Evolutionary conservation across 345 rosid genomes (phyloP), one percentile per base, ranked within the genome.

Genomic region (Viola odorata): DNA sequence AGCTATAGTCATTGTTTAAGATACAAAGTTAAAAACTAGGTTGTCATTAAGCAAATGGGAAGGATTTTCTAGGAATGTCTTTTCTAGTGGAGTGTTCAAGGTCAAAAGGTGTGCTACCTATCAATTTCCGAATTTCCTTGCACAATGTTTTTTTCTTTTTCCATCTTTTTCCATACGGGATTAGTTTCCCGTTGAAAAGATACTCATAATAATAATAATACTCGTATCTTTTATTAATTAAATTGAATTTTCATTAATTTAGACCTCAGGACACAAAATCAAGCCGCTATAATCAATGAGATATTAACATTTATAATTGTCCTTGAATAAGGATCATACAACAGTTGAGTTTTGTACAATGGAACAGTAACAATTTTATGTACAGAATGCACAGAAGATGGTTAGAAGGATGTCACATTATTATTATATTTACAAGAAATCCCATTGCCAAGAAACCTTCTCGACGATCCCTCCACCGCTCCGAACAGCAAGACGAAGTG

Each of bases 391-490:
- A 62, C 48, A 37, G 45, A 41, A 53, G 57, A 62, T 10, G 13
- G 61, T 64, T 65, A 67, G 66, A 39, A 50, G 40, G 53, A 61
- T 36, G 55, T 47, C 23, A 45, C 39, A 38, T 37, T 38, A 23
- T 37, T 38, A 23, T 23, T 23, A 55, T 58, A 57, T 69, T 79
- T 75, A 90, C 78, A 85, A 77, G 72, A 94, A 90, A 71, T 94
- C 82, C 97, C 97, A 94, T 69, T 90, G 95, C 97, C 99, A 80
- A 37, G 73, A 87, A 50, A 90, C 84, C 70, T 89, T 94, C 57
- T 94, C 97, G 3, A 89, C 95, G 3, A 89, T 94, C 58, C 99
- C 97, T 64, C 97, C 99, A 9, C 98, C 98, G 0, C 85, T 84
- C 62, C 75, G 78, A 63, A 89, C 99, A 0, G 97, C 99, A 38